Evolutionary conservation across 2,329 filamentous ascomycete species (phyloP), one percentile per base, ranked within the genome.

Genomic region (Verticillium longisporum): DNA sequence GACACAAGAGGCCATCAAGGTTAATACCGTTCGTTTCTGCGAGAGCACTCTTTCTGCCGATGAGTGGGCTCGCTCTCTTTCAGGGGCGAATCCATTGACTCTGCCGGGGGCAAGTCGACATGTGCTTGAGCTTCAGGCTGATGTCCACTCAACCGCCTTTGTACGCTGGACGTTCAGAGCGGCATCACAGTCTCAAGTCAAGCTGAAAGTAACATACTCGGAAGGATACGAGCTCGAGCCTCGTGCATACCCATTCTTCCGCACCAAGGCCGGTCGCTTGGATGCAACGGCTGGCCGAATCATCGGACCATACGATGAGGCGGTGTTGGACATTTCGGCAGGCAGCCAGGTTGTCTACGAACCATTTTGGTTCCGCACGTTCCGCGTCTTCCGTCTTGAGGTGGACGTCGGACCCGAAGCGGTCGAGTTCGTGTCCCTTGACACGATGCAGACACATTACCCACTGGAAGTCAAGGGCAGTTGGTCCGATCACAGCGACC

Each of bases 281-380:
- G 72, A 78, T 61, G 65, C 70, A 2, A 57, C 50, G 2, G 63
- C 65, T 15, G 71, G 72, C 0, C 66, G 72, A 41, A 64, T 76
- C 6, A 67, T 77, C 7, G 75, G 75, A 0, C 75, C 75, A 0
- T 72, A 68, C 55, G 75, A 78, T 55, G 70, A 73, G 6, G 68
- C 71, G 0, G 64, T 58, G 0, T 57, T 77, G 7, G 65, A 72
- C n/a, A 41, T 73, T 4, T 18, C 45, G 11, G 18, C 45, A n/a
- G 18, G n/a, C 4, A 10, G 45, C 18, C 18, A 50, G 21, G 45
- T 50, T 50, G n/a, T 13, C 45, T 50, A 50, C 5, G 45, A 50
- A 5, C 45, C 45, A 4, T 50, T 50, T 18, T 50, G 45, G 45
- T 50, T 50, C 18, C 45, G 45, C 3, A 50, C 45, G 4, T 50